Percentiles rank a stretch among this genome's conserved stretches.
Conservation (phyloP, 1,139 yeast genomes). For the Maudiozyma humilis region DNA sequence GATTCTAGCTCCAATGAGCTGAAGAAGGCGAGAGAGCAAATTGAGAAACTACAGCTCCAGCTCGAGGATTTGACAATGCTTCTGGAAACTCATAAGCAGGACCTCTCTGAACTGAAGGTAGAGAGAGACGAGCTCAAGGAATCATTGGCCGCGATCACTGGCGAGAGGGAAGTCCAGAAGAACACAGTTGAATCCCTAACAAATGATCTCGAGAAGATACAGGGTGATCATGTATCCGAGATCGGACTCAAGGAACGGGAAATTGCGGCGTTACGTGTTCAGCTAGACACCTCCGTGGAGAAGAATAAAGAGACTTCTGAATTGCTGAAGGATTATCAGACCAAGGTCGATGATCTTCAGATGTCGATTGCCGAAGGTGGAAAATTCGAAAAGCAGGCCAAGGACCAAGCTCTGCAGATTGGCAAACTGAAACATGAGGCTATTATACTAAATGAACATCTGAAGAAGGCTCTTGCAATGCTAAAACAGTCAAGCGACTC, state of each 20-base stretch:
- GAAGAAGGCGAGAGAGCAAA: conserved; percentile 15
- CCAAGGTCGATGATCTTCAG: conserved; percentile 17
- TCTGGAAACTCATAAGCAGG: conserved; percentile 25
- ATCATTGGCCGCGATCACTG: conserved; percentile 14
- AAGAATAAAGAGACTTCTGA: conserved; percentile 12
- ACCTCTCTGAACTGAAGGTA: conserved; percentile 19
- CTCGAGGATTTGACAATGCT: conserved; percentile 23
- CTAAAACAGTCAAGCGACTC: conserved; percentile 67
- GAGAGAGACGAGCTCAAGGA: conserved; percentile 24
- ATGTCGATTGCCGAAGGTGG: conserved; percentile 19
- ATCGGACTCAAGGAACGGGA: conserved; percentile 16
- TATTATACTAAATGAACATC: conserved; percentile 86
- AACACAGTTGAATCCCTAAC: conserved; percentile 24
- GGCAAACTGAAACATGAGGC: conserved; percentile 95
- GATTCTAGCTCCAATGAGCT: conserved; percentile 20
- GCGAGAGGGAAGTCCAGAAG: conserved; percentile 20
- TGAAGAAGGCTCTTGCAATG: conserved; percentile 79
- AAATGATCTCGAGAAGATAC: conserved; percentile 15
- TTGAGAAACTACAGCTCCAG: conserved; percentile 24
- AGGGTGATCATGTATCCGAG: conserved; percentile 10
- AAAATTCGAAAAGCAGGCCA: conserved; percentile 45
- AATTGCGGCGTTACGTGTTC: conserved; percentile 18
- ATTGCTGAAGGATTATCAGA: conserved; percentile 7
- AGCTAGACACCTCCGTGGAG: conserved; percentile 19
- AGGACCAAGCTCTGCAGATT: conserved; percentile 68